Conservation (phyloP, 192 early-diverging fungal genomes). For the Nowakowskiella sp. region DNA sequence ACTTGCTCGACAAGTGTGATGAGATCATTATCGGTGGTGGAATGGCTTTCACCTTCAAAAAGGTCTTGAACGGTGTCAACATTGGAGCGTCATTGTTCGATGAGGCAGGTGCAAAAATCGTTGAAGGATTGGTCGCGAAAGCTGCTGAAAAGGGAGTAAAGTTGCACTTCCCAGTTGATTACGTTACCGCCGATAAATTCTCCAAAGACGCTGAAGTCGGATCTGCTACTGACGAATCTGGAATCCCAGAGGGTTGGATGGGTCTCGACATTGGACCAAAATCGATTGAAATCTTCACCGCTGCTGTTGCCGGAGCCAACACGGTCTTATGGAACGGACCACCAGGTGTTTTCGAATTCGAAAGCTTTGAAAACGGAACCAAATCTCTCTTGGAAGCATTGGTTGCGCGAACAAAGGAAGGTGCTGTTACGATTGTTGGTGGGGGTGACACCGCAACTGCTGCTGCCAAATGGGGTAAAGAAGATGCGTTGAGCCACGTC, state of each 20-base stretch:
- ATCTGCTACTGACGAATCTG: conserved; percentile 75
- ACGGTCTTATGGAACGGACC: conserved; percentile 99
- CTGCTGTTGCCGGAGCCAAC: conserved; percentile 66
- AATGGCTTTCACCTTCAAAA: conserved; percentile 99
- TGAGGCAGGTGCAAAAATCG: conserved; percentile 76
- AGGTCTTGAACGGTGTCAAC: conserved; percentile 74
- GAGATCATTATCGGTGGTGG: conserved; percentile 66
- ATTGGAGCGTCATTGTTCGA: conserved; percentile 94
- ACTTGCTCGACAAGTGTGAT: conserved; percentile 86
- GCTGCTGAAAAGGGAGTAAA: conserved; percentile 84
- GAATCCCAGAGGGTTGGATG: conserved; percentile 85
- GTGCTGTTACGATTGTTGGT: conserved; percentile 88
- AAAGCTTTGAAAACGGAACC: conserved; percentile 83
- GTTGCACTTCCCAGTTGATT: conserved; percentile 86
- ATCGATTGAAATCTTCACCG: conserved; percentile 63
- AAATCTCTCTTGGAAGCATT: conserved; percentile 78
- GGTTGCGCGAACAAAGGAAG: conserved; percentile 69
- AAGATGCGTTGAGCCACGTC: conserved; percentile 85
- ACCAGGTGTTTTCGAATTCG: conserved; percentile 96
- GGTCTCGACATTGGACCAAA: conserved; percentile 86
- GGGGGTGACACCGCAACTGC: conserved; percentile 98
- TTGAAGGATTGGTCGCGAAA: conserved; percentile 72
- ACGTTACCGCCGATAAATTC: conserved; percentile 83
- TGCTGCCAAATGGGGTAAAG: conserved; percentile 76
- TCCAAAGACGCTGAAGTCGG: conserved; percentile 67